These are phyloP conservation scores for Combretum micranthum DNA, from an alignment of 345 rosid species.

Conservation along the genomic window DNA sequence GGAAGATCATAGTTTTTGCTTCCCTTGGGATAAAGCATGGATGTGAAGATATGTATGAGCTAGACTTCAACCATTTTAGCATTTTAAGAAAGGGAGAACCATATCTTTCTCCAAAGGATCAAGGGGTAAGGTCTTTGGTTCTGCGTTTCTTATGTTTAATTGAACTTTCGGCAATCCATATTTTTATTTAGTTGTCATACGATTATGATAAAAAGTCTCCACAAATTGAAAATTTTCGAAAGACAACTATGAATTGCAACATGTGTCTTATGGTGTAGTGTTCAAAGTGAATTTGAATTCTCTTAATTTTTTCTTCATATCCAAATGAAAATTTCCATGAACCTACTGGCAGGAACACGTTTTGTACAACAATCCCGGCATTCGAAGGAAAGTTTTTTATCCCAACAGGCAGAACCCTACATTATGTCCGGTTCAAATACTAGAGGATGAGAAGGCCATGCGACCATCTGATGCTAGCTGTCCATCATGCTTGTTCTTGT, in stretches of 20 bases:
- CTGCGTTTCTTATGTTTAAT: background rate
- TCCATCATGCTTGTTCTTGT: constrained; percentile 49
- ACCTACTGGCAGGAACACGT: constrained; percentile 40
- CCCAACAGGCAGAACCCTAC: constrained; percentile 39
- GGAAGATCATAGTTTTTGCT: constrained; percentile 46
- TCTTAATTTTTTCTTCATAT: background rate
- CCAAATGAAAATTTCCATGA: background rate
- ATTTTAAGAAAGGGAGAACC: constrained; percentile 43
- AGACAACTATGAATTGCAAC: too few species aligned
- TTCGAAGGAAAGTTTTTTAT: constrained; percentile 35
- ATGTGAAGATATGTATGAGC: constrained; percentile 44
- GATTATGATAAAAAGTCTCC: too few species aligned
- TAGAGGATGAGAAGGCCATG: constrained; percentile 56
- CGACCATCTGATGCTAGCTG: constrained; percentile 47
- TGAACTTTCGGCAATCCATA: background rate
- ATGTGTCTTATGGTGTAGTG: too few species aligned
- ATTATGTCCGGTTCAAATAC: constrained; percentile 48
- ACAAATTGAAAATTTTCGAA: too few species aligned
- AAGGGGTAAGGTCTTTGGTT: constrained; percentile 31
- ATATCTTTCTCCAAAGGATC: constrained; percentile 31
- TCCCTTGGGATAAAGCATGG: constrained; percentile 52
- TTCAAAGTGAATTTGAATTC: too few species aligned
- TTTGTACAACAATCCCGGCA: constrained; percentile 41
- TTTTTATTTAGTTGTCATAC: too few species aligned
- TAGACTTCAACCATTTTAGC: constrained; percentile 50